Evolutionary conservation across 805 yeast species (phyloP), one percentile per base, ranked within the genome.

Genomic region (Wickerhamiella siamensis): DNA sequence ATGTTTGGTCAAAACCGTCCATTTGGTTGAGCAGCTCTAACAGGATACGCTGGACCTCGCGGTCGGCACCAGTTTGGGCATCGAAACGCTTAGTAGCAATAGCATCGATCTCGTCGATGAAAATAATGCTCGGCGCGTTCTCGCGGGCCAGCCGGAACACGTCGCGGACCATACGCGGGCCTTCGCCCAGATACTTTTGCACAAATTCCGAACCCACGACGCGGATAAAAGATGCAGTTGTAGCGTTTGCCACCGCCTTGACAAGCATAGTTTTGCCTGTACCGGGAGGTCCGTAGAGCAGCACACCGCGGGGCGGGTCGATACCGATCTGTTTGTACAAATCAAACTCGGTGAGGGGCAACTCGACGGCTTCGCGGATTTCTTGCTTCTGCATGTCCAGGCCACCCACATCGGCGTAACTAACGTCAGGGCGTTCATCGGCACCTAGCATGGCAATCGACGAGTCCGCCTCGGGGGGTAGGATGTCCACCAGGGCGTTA

Each of bases 261-360:
- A 91, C 99, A 59, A 91, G 72, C 97, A 91, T 87, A 18, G 99
- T 91, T 63, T 91, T 91, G 56, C 99, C 99, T 1, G 98, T 91
- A 60, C 99, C 99, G 38, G 99, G 99, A 9, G 98, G 97, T n/a
- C 99, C 99, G 63, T 91, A 91, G 47, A 91, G 69, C 52, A 91
- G 65, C 24, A 91, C 98, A 55, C 99, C 99, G 52, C 97, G 77
- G 48, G 99, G 99, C 16, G 98, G 98, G 56, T 91, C 97, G 50
- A 91, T 87, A 65, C 99, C 99, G 57, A 91, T 91, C 64, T 91
- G 97, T 57, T 83, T 81, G 65, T 91, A 91, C 50, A 93, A 69
- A 55, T 93, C 98, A 31, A 91, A 93, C 60, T 91, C 97, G 14
- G 94, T 81, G 55, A 91, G 71, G 10, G 98, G 98, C 53, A 91